Percentiles rank a stretch among this genome's conserved stretches.
Conservation (phyloP, 805 yeast genomes). For the Priceomyces castillae region DNA sequence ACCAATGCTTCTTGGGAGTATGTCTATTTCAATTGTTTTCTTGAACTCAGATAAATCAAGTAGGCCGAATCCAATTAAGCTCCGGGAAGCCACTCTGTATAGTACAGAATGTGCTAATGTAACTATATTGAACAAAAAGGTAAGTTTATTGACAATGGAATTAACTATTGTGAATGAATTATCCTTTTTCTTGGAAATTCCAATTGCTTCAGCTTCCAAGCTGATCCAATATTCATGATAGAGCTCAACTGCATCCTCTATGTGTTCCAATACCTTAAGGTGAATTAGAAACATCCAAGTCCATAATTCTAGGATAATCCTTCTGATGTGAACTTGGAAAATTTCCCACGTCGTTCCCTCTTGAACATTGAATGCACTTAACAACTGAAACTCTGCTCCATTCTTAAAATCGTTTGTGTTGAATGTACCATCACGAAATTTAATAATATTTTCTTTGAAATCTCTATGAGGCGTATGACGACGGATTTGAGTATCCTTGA, state of each 20-base stretch:
- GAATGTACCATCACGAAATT: background rate
- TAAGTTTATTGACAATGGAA: background rate
- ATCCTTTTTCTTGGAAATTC: conserved; percentile 6
- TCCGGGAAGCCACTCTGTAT: conserved; percentile 10
- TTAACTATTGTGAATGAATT: conserved; percentile 6
- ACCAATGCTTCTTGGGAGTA: conserved; percentile 29
- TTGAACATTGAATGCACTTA: conserved; percentile 14
- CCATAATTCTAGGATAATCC: conserved; percentile 12
- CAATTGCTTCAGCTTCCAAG: conserved; percentile 6
- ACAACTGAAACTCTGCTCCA: conserved; percentile 5
- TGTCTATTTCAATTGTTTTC: conserved; percentile 8
- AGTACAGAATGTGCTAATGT: conserved; percentile 6
- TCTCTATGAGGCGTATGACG: background rate
- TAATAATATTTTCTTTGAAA: background rate
- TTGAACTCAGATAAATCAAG: conserved; percentile 8
- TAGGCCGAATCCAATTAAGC: conserved; percentile 8
- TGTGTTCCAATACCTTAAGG: background rate
- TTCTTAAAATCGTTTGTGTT: background rate
- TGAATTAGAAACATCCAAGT: conserved; percentile 6
- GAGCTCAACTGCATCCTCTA: conserved; percentile 3
- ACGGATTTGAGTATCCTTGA: background rate
- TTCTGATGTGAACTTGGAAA: conserved; percentile 16
- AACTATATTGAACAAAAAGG: conserved; percentile 8
- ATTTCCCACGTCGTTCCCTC: conserved; percentile 17
- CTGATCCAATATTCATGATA: conserved; percentile 6